Evolutionary conservation across 1,139 yeast species (phyloP).

Genomic region (Diutina ranongensis): DNA sequence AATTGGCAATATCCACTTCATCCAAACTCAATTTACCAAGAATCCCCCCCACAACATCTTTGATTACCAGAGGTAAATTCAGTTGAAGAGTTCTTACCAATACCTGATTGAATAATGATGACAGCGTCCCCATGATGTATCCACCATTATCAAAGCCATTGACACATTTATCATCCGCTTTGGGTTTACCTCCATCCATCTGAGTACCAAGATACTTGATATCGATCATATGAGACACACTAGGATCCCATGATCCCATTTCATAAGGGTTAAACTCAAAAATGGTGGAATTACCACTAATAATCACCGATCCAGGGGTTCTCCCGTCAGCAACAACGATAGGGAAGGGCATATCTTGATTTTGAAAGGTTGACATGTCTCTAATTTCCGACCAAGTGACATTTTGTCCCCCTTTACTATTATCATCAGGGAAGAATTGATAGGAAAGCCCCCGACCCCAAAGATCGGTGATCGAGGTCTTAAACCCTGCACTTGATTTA

Average conservation of each 20-base stretch:
- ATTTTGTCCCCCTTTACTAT: slow-evolving; percentile 13
- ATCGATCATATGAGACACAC: slow-evolving; percentile 39
- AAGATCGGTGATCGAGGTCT: slow-evolving; percentile 27
- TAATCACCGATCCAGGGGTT: slow-evolving; percentile 56
- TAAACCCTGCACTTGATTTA: slow-evolving; percentile 25
- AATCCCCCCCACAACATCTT: neutral
- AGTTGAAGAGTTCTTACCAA: slow-evolving; percentile 15
- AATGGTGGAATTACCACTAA: slow-evolving; percentile 31
- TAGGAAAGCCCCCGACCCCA: slow-evolving; percentile 35
- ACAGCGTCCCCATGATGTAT: slow-evolving; percentile 61
- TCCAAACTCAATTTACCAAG: neutral
- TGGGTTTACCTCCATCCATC: slow-evolving; percentile 14
- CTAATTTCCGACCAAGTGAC: slow-evolving; percentile 29
- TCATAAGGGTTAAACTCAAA: slow-evolving; percentile 57
- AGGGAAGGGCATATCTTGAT: slow-evolving; percentile 73
- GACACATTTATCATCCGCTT: slow-evolving; percentile 25
- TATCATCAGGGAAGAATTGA: slow-evolving; percentile 22
- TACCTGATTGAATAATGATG: slow-evolving; percentile 54
- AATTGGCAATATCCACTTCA: slow-evolving; percentile 16
- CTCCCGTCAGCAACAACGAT: slow-evolving; percentile 72
- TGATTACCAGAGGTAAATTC: slow-evolving; percentile 9
- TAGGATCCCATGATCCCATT: slow-evolving; percentile 58
- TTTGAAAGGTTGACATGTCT: slow-evolving; percentile 21
- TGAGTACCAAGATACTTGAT: slow-evolving; percentile 42
- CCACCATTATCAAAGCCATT: slow-evolving; percentile 63